Percentiles rank a stretch among this genome's conserved stretches.
Conservation (phyloP, 805 yeast species). For the Candida palmyrensis region DNA sequence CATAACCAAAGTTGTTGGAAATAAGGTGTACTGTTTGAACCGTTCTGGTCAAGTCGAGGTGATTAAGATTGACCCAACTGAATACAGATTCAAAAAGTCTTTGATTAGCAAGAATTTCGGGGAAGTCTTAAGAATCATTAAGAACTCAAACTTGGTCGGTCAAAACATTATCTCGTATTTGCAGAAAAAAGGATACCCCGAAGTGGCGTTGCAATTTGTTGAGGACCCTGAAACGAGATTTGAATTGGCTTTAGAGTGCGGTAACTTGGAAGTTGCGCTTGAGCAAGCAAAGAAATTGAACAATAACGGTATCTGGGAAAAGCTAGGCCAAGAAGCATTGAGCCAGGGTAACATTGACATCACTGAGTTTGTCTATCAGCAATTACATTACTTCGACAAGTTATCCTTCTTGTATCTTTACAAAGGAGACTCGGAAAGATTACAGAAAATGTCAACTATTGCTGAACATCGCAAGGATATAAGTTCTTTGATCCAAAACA, state of each 20-base stretch:
- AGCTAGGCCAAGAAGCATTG: slow-evolving; percentile 79
- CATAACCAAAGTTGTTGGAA: slow-evolving; percentile 65
- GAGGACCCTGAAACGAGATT: slow-evolving; percentile 95
- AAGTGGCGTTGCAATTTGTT: slow-evolving; percentile 94
- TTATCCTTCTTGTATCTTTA: slow-evolving; percentile 82
- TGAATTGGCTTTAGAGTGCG: slow-evolving; percentile 92
- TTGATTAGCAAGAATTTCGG: slow-evolving; percentile 82
- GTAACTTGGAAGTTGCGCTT: slow-evolving; percentile 81
- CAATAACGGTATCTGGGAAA: slow-evolving; percentile 68
- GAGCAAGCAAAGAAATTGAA: slow-evolving; percentile 80
- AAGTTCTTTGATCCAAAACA: slow-evolving; percentile 76
- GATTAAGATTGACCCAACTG: slow-evolving; percentile 87
- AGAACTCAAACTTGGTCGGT: slow-evolving; percentile 88
- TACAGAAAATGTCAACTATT: slow-evolving; percentile 80
- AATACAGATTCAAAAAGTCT: slow-evolving; percentile 92
- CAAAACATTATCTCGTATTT: slow-evolving; percentile 94
- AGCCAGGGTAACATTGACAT: slow-evolving; percentile 82
- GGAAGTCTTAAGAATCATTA: slow-evolving; percentile 87
- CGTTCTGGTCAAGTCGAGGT: slow-evolving; percentile 82
- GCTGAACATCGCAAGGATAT: slow-evolving; percentile 84
- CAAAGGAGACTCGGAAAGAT: slow-evolving; percentile 74
- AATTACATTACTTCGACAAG: slow-evolving; percentile 80
- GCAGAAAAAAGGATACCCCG: slow-evolving; percentile 95
- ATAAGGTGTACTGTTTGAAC: slow-evolving; percentile 72
- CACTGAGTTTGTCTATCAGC: slow-evolving; percentile 86